Evolutionary conservation across 306 rosid species (phyloP).

Genomic region (Psophocarpus tetragonolobus): DNA sequence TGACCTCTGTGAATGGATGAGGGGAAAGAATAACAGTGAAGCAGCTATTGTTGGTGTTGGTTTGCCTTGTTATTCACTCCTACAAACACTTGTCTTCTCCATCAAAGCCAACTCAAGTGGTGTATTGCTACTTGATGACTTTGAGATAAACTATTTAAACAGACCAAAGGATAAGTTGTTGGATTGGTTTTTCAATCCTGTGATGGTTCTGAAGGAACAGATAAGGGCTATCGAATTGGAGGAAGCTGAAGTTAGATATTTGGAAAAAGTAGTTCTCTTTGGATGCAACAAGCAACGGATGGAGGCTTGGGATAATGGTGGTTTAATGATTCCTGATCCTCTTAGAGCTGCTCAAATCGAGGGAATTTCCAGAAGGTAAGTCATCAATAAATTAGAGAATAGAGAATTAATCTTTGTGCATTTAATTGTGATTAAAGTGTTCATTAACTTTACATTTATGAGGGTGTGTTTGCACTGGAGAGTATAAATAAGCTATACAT

Average conservation of each 20-base stretch:
- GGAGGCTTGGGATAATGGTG: constrained; percentile 64
- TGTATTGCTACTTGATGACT: constrained; percentile 55
- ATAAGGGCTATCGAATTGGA: constrained; percentile 60
- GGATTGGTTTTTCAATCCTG: constrained; percentile 90
- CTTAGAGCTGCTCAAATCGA: constrained; percentile 83
- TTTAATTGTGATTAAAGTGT: neutral
- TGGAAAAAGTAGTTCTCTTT: constrained; percentile 76
- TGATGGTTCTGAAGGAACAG: constrained; percentile 84
- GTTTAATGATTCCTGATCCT: constrained; percentile 49
- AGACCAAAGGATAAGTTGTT: constrained; percentile 77
- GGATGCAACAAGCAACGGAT: constrained; percentile 54
- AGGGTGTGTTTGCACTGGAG: neutral
- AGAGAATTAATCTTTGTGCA: neutral
- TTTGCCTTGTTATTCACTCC: constrained; percentile 73
- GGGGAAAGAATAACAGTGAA: constrained; percentile 53
- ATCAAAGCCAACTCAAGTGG: constrained; percentile 74
- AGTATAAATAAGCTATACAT: neutral
- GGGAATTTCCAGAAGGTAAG: constrained; percentile 79
- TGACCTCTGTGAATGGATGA: constrained; percentile 69
- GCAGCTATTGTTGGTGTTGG: constrained; percentile 60
- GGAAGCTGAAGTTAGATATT: constrained; percentile 61
- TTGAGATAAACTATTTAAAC: constrained; percentile 65
- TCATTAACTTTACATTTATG: neutral
- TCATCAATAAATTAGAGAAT: neutral
- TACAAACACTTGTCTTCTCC: constrained; percentile 63